Evolutionary conservation across 176 grass and related monocot species (phyloP).

Genomic region (Echinochloa phyllopogon): DNA sequence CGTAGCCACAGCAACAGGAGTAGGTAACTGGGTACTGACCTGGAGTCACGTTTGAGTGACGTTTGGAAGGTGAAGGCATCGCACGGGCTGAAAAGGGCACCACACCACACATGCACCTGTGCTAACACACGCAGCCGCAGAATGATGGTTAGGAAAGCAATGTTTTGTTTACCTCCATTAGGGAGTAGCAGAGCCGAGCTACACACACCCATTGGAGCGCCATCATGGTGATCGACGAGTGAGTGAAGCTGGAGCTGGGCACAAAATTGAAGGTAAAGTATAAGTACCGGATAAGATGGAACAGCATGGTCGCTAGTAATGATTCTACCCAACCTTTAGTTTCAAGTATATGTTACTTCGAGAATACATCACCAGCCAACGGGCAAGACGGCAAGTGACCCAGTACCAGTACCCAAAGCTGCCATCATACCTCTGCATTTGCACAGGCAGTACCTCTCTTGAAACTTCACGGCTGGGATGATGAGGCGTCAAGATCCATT

Average conservation of each 20-base stretch:
- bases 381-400: conserved; percentile 43
- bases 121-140: conserved; percentile 4
- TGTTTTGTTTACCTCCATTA: conserved; percentile 49
- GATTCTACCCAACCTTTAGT: conserved; percentile 41
- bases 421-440: neutral
- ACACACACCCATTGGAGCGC: conserved; percentile 20
- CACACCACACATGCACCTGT: conserved; percentile 30
- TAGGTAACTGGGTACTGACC: conserved; percentile 52
- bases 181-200: neutral
- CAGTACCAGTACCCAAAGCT: neutral
- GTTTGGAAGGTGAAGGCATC: conserved; percentile 43
- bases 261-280: conserved; percentile 16
- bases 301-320: conserved; percentile 29
- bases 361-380: conserved; percentile 30
- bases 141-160: conserved; percentile 49
- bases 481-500: neutral
- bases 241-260: conserved; percentile 2
- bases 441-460: neutral
- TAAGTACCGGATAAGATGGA: conserved; percentile 20
- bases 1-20: conserved; percentile 30
- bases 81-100: conserved; percentile 42
- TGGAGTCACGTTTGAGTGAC: conserved; percentile 60
- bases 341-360: conserved; percentile 42
- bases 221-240: conserved; percentile 18
- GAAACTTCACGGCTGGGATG: neutral